Conservation (phyloP, 805 yeast genomes). For the Cyberlindnera mrakii region DNA sequence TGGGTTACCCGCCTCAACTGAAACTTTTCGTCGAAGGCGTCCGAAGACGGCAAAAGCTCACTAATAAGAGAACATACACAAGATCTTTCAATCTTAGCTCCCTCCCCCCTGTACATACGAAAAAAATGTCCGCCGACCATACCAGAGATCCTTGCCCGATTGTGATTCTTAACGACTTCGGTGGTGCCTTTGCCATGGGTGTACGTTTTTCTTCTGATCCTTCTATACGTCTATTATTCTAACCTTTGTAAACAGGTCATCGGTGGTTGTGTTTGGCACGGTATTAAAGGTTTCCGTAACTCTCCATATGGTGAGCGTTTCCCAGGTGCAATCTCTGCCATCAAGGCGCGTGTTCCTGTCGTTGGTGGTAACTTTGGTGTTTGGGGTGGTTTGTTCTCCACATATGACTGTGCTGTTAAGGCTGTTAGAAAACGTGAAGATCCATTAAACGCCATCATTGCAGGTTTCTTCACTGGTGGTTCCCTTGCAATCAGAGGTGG, state of each 20-base stretch:
- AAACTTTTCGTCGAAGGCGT: no score
- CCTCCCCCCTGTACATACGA: not conserved
- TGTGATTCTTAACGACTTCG: constrained; percentile 92
- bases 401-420: constrained; percentile 92
- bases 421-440: constrained; percentile 96
- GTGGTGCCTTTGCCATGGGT: constrained; percentile 99
- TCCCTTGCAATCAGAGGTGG: constrained; percentile 98
- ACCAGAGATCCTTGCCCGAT: constrained; percentile 99
- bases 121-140: constrained; percentile 83
- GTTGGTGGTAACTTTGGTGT: constrained; percentile 99
- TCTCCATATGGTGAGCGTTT: constrained; percentile 96
- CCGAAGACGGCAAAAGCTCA: no score
- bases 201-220: constrained; percentile 25
- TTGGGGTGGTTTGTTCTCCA: constrained; percentile 98
- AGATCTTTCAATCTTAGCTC: not conserved
- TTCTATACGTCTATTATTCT: not conserved
- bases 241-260: constrained; percentile 33
- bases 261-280: constrained; percentile 99
- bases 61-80: no score
- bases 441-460: constrained; percentile 96
- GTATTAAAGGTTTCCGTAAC: constrained; percentile 96
- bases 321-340: constrained; percentile 81
- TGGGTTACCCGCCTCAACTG: no score
- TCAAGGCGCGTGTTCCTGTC: constrained; percentile 95
- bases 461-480: constrained; percentile 98